Evolutionary conservation across 2,329 filamentous ascomycete genomes (phyloP), one percentile per base, ranked within the genome.

Genomic region (Chaetomium olivaceum): DNA sequence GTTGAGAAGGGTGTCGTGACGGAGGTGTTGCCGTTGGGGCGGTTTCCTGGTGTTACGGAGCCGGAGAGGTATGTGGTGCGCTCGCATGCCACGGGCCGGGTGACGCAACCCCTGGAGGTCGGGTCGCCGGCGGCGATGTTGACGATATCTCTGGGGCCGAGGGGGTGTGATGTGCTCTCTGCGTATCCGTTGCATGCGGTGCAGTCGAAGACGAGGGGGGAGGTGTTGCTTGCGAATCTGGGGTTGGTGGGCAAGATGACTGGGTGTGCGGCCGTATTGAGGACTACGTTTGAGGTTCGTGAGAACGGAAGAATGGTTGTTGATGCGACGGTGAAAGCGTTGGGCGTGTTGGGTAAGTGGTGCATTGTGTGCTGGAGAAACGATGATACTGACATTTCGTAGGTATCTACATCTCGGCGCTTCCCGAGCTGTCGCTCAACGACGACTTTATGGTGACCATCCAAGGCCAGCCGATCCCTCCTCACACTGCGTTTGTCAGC

Each of bases 181-280:
- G 90, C 91, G 0, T 91, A 89, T 68, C 89, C 91, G 0, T 76
- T 93, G 1, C 81, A 82, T 0, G 76, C 80, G 0, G 88, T 94
- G 69, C 76, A 79, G 1, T 79, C 78, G n/a, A 75, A 80, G 55
- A 73, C 72, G 1, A 74, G 74, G 54, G 73, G 80, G 46, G 68
- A 75, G 23, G 79, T 89, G 0, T 79, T 78, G 52, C 81, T 93
- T 1, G 88, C 91, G 0, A 88, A 90, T 21, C 77, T 98, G 0
- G 94, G 94, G 0, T 80, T 98, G 1, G 70, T 96, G 3, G 90
- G 86, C 2, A 97, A 97, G 77, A 96, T 98, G 91, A 92, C 92
- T 0, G 94, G 93, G 0, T 87, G 89, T 0, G 93, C 92, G 1
- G 93, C 92, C 0, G 83, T 97, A 8, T 80, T 89, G 1, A 82